Percentiles rank a stretch among this genome's conserved stretches.
phyloP scores from a whole-genome alignment of 2,329 filamentous ascomycete species.

The Microsporum audouinii region DNA sequence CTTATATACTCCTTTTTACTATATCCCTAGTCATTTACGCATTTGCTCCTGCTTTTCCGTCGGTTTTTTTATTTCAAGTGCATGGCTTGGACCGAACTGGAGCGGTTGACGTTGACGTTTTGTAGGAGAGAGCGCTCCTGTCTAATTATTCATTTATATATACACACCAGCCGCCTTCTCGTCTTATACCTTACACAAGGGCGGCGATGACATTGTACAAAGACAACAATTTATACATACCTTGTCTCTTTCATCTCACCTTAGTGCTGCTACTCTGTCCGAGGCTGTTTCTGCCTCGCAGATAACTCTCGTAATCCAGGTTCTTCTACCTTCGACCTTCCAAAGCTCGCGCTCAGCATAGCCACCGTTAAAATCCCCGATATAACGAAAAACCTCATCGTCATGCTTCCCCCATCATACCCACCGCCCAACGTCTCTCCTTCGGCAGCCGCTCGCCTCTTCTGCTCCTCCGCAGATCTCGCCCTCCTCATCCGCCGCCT shows the following conservation, averaged over 20 bases:
- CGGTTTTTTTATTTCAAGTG: not conserved
- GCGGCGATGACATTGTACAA: not conserved
- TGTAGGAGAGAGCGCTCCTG: not conserved
- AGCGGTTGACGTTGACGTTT: not conserved
- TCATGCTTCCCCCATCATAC: constrained; percentile 24
- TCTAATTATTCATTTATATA: not conserved
- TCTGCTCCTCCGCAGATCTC: constrained; percentile 24
- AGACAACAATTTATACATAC: not conserved
- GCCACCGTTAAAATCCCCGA: constrained; percentile 28
- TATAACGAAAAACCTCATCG: constrained; percentile 29
- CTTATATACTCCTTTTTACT: not conserved
- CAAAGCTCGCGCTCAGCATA: constrained; percentile 21
- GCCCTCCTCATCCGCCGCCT: constrained; percentile 36
- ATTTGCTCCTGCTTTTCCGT: not conserved
- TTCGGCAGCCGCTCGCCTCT: constrained; percentile 24
- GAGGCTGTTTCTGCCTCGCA: constrained; percentile 16
- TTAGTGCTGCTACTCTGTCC: not conserved
- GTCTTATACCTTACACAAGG: not conserved
- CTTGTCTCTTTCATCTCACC: not conserved
- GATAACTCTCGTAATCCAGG: constrained; percentile 8
- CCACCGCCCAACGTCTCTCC: constrained; percentile 38
- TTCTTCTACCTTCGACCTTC: constrained; percentile 15
- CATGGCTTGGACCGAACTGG: not conserved
- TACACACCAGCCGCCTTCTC: not conserved
- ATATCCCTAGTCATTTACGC: not conserved